These are phyloP conservation scores for Penicillium maclennaniae DNA, from an alignment of 495 filamentous ascomycete species.

Conservation along the genomic window DNA sequence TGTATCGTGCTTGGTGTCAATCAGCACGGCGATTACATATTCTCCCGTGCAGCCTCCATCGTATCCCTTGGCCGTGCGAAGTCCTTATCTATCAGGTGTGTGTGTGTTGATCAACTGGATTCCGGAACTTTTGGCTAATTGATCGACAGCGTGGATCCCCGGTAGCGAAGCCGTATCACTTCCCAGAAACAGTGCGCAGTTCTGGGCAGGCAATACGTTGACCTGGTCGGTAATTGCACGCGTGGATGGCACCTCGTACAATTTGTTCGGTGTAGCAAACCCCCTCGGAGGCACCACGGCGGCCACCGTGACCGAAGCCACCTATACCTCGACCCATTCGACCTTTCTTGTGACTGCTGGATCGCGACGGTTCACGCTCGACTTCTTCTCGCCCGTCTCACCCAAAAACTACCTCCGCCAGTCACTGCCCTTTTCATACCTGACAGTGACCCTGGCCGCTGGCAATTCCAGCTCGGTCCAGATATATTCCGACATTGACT, in stretches of 20 bases:
- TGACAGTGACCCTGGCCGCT: slow-evolving; percentile 57
- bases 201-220: slow-evolving; percentile 42
- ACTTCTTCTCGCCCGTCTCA: slow-evolving; percentile 78
- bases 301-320: slow-evolving; percentile 31
- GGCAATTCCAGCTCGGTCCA: slow-evolving; percentile 29
- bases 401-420: slow-evolving; percentile 74
- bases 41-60: slow-evolving; percentile 35
- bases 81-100: slow-evolving; percentile 39
- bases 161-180: slow-evolving; percentile 31
- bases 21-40: slow-evolving; percentile 20
- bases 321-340: slow-evolving; percentile 40
- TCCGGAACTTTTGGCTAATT: background rate
- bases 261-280: slow-evolving; percentile 38
- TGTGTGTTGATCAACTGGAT: slow-evolving; percentile 2
- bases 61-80: slow-evolving; percentile 41
- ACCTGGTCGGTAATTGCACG: slow-evolving; percentile 43
- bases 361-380: slow-evolving; percentile 29
- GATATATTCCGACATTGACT: slow-evolving; percentile 42
- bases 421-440: slow-evolving; percentile 71
- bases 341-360: slow-evolving; percentile 37
- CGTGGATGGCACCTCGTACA: slow-evolving; percentile 41
- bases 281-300: slow-evolving; percentile 18
- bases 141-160: slow-evolving; percentile 42
- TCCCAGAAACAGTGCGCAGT: slow-evolving; percentile 34
- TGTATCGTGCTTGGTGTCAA: slow-evolving; percentile 8